Evolutionary conservation across 1,139 yeast species (phyloP).

Genomic region (Pichia sp.): DNA sequence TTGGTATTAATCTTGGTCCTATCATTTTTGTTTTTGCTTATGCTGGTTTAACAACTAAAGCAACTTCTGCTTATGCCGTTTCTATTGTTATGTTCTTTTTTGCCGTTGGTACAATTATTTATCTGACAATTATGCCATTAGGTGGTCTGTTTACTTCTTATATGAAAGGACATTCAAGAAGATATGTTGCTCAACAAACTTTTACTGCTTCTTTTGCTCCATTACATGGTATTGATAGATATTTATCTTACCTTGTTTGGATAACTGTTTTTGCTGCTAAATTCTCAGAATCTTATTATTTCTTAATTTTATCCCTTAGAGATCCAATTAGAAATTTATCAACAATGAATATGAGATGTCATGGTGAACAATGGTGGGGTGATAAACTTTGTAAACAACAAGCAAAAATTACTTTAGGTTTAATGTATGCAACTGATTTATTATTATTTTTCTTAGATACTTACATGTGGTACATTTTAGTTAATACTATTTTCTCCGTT

Average conservation of each 20-base stretch:
- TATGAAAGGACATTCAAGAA: slow-evolving; percentile 82
- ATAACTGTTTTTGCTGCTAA: slow-evolving; percentile 82
- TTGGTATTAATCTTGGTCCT: slow-evolving; percentile 75
- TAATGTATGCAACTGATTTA: slow-evolving; percentile 89
- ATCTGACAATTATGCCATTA: slow-evolving; percentile 91
- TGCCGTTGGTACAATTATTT: slow-evolving; percentile 74
- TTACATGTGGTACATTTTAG: slow-evolving; percentile 95
- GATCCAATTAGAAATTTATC: slow-evolving; percentile 84
- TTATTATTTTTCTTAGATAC: slow-evolving; percentile 97
- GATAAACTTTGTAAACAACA: slow-evolving; percentile 72
- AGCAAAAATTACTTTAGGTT: slow-evolving; percentile 79
- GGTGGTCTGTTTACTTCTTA: slow-evolving; percentile 96
- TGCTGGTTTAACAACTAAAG: slow-evolving; percentile 62
- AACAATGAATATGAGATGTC: slow-evolving; percentile 63
- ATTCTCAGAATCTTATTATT: slow-evolving; percentile 84
- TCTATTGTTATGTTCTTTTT: slow-evolving; percentile 87
- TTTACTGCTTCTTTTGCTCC: slow-evolving; percentile 89
- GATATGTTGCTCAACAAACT: slow-evolving; percentile 88
- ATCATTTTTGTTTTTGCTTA: slow-evolving; percentile 80
- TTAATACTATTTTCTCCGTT: slow-evolving; percentile 90
- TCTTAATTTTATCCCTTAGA: slow-evolving; percentile 82
- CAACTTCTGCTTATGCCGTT: slow-evolving; percentile 74
- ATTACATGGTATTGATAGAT: slow-evolving; percentile 84
- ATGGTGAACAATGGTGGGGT: slow-evolving; percentile 90
- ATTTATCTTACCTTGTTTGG: slow-evolving; percentile 95